Percentiles rank a stretch among this genome's conserved stretches.
These are phyloP conservation scores for Biscogniauxia sp. DNA, from an alignment of 2,329 filamentous ascomycete genomes.

Conservation along the genomic window DNA sequence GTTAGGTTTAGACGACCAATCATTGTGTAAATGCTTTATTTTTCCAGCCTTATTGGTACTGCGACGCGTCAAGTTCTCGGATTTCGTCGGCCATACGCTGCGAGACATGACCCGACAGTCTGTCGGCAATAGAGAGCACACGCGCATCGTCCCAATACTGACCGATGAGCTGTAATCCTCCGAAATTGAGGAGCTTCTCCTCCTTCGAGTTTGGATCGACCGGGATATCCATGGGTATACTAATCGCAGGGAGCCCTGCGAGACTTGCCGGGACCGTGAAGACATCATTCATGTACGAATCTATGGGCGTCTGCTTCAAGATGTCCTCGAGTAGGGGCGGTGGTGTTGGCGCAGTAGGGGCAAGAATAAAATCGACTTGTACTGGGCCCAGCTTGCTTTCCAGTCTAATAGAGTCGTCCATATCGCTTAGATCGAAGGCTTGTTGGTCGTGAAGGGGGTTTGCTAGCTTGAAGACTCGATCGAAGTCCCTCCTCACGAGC, in stretches of 20 bases:
- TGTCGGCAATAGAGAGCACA: constrained; percentile 57
- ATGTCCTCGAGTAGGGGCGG: constrained; percentile 66
- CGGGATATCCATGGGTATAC: constrained; percentile 62
- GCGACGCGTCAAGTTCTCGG: neutral
- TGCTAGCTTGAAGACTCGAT: constrained; percentile 66
- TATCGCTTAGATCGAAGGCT: constrained; percentile 59
- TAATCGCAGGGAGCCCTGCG: constrained; percentile 85
- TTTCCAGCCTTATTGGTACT: neutral
- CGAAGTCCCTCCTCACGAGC: constrained; percentile 82
- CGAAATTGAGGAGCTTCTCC: constrained; percentile 39
- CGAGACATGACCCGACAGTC: constrained; percentile 25
- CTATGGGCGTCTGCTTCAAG: constrained; percentile 54
- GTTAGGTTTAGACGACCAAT: neutral
- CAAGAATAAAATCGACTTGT: constrained; percentile 82
- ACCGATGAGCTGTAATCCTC: constrained; percentile 74
- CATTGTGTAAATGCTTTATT: neutral
- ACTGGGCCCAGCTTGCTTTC: constrained; percentile 56
- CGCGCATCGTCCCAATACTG: constrained; percentile 74
- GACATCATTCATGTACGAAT: constrained; percentile 88
- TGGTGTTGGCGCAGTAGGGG: constrained; percentile 78
- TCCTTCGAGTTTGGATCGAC: constrained; percentile 27
- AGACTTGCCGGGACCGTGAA: constrained; percentile 94
- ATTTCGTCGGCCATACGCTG: constrained; percentile 5
- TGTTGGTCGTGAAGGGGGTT: constrained; percentile 64
- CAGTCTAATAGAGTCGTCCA: constrained; percentile 50